Conservation (phyloP, 2,329 filamentous ascomycete genomes). For the Penicillium sp. region DNA sequence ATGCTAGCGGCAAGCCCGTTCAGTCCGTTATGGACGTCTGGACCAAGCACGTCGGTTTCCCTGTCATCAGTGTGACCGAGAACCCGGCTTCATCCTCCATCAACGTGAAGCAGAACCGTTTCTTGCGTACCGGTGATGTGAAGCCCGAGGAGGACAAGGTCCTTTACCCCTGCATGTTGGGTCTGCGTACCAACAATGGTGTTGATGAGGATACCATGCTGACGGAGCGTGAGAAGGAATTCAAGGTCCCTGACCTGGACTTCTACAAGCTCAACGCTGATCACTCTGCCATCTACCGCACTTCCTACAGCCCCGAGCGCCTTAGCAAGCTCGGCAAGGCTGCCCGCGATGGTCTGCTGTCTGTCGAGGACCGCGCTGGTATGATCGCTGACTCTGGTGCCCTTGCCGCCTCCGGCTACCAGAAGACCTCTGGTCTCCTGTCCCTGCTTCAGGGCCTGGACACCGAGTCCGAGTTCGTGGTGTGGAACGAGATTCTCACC, state of each 20-base stretch:
- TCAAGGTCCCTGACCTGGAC: conserved; percentile 72
- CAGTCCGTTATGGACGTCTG: conserved; percentile 89
- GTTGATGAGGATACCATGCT: conserved; percentile 73
- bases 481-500: conserved; percentile 87
- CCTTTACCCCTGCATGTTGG: conserved; percentile 84
- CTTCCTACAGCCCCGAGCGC: conserved; percentile 76
- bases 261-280: conserved; percentile 98
- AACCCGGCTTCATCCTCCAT: conserved; percentile 66
- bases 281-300: conserved; percentile 88
- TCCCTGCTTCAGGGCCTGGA: conserved; percentile 81
- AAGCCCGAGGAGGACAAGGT: conserved; percentile 88
- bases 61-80: conserved; percentile 81
- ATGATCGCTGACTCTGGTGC: conserved; percentile 94
- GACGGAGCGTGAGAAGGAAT: conserved; percentile 65
- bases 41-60: conserved; percentile 95
- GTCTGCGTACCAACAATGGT: conserved; percentile 76
- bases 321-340: conserved; percentile 83
- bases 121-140: conserved; percentile 85
- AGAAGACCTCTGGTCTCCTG: conserved; percentile 85
- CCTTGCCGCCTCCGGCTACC: conserved; percentile 82
- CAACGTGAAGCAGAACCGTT: conserved; percentile 88
- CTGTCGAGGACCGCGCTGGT: conserved; percentile 85
- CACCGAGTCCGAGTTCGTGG: conserved; percentile 78
- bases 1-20: conserved; percentile 87
- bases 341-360: conserved; percentile 72